Conservation (phyloP, 2,329 filamentous ascomycete species). For the Fusarium poae region DNA sequence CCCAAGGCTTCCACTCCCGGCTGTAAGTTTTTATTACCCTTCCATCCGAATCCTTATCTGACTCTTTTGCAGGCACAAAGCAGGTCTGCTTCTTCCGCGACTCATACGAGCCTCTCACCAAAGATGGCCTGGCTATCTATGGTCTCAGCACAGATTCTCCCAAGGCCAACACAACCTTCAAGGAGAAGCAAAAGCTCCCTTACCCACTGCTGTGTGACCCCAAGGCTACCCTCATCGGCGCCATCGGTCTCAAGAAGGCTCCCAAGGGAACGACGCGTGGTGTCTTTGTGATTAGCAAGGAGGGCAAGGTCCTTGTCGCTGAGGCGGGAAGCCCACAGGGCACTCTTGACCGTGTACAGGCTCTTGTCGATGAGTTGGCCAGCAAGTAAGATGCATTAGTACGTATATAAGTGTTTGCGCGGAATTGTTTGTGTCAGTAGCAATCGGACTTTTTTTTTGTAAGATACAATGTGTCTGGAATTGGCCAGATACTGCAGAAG, state of each 20-base stretch:
- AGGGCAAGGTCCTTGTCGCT: constrained; percentile 81
- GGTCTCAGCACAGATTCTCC: constrained; percentile 89
- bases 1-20: constrained; percentile 94
- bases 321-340: constrained; percentile 81
- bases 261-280: constrained; percentile 86
- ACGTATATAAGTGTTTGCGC: background rate
- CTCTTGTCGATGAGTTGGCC: constrained; percentile 68
- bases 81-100: constrained; percentile 96
- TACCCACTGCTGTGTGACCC: constrained; percentile 92
- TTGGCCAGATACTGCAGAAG: background rate
- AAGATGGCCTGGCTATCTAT: constrained; percentile 86
- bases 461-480: background rate
- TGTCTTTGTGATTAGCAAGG: constrained; percentile 87
- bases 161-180: constrained; percentile 93
- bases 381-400: constrained; percentile 35
- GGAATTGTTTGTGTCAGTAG: background rate
- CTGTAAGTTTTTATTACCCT: constrained; percentile 71
- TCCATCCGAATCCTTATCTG: constrained; percentile 3
- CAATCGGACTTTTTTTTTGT: background rate
- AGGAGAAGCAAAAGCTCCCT: constrained; percentile 88
- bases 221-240: constrained; percentile 77
- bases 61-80: constrained; percentile 77
- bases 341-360: constrained; percentile 82
- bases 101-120: constrained; percentile 79
- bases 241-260: constrained; percentile 90